Base-by-base conservation (phyloP, 345 rosid species). In the Linum lewisii region DNA sequence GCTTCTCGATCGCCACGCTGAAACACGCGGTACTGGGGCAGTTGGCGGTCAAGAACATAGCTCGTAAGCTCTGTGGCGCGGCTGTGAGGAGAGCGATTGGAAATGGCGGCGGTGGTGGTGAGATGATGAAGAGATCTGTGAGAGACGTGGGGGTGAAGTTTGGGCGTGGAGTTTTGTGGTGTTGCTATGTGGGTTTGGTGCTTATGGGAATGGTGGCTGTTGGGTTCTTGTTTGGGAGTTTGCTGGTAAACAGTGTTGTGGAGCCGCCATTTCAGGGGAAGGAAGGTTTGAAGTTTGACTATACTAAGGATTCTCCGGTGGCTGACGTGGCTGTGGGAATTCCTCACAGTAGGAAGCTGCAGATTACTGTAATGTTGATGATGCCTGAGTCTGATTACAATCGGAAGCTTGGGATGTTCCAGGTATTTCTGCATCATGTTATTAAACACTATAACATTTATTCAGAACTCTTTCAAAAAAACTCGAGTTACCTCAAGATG, bases 321-420 rank as follows among this genome's bases (percentile, higher is more conserved):
- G 78, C 76, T 21, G 68, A 54, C 9, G 62, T 71, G 42, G 70
- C 78, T 2, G 5, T 65, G 29, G 7, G 49, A 7, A 64, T 75
- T 54, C 79, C 79, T 29, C 51, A 61, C 19, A 56, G 67, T 62
- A 75, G 67, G 55, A 70, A 65, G 14, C 34, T 69, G 67, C 66
- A 64, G 53, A 55, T 78, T 53, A 56, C 54, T 51, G 71, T 75
- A 52, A 64, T 67, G 10, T 60, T 78, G 55, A 49, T 42, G 7
- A 21, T 74, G 54, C 81, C 75, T 0, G 77, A 72, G 65, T 75
- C 76, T 7, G 79, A 74, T 2, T 72, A 72, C 53, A 78, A 72
- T 49, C 53, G 57, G 29, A 71, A 71, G 32, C 74, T 73, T 10
- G 70, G 78, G 45, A 21, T 74, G 21, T 77, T 77, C 65, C 76